Base-by-base conservation (phyloP, 768 basidiomycete genomes). In the Auricularia sp. region DNA sequence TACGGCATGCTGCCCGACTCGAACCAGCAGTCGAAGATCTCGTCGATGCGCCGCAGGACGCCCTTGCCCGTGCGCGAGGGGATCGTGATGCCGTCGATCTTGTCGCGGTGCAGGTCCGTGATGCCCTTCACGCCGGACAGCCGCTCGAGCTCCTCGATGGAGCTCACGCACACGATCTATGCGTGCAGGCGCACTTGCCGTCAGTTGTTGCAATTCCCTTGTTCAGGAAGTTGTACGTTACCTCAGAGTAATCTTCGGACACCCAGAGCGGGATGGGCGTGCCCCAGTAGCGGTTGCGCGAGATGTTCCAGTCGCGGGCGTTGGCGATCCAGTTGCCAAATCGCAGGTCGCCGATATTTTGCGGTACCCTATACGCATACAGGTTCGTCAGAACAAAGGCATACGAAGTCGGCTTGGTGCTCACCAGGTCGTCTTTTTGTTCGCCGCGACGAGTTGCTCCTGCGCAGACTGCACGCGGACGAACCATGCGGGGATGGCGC, bases 1-100 rank as follows among this genome's bases (percentile, higher is more conserved):
- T 94, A 99, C 3, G 97, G 97, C 97, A 99, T 99, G 72, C 96
- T 98, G 69, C 97, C 97, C 3, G 96, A 98, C 77, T 99, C 97
- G 72, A 99, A 99, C 97, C 97, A 99, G 72, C 97, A 99, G 73
- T 99, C 97, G 72, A 99, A 98, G 43, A 99, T 93, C 74, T 98
- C 97, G 66, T 97, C 92, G n/a, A 98, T 82, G 61, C 97, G 87
- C 75, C 83, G 91, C 29, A 99, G 77, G 11, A 76, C 75, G 16
- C 96, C 96, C 70, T 92, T 95, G 62, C 95, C 96, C 73, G 84
- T 77, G 72, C 87, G 79, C 21, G 94, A 97, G 10, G 96, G 97
- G 70, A 98, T 98, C 61, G 92, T 95, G 77, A 99, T 91, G 72
- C 92, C 86, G 73, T 98, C 95, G 70, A 99, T 93, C 71, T 86